Base-by-base conservation (phyloP, 2,329 filamentous ascomycete species). In the Fusarium sp. region DNA sequence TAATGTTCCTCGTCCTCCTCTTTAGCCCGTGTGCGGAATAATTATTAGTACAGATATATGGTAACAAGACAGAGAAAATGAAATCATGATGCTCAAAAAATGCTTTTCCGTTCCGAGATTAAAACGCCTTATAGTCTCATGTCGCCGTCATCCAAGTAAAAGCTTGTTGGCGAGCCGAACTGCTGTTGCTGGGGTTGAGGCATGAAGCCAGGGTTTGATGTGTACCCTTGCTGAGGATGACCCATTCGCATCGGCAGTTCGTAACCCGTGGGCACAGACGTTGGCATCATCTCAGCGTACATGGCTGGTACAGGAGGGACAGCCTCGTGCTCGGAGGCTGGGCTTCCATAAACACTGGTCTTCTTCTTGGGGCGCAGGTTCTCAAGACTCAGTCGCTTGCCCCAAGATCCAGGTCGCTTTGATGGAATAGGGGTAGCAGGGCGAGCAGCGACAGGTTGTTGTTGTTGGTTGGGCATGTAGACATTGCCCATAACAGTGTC, bases 361-460 rank as follows among this genome's bases (percentile, higher is more conserved):
- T 79, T 78, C 74, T 80, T 80, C 66, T 74, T 74, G 6, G 79
- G 78, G 9, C 78, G 77, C 26, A 80, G 62, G 59, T 75, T 78
- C 62, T 81, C 79, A 64, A 81, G 77, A 67, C 76, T 79, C 23
- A 79, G 72, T 31, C 79, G 71, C 50, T 79, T 77, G 15, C 77
- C 76, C 79, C 79, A 81, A 6, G 79, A 80, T 28, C 76, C 79
- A 23, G 79, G 79, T 56, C 79, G 75, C 62, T 81, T 81, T 56
- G 79, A 74, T 3, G 79, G 79, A 15, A 78, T 77, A 8, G 79
- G 79, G 20, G 79, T 81, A 7, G 77, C 79, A 8, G 79, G 79
- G 8, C 79, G 77, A 31, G 71, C 65, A 20, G 75, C 70, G 3
- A 74, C 75, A 4, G 76, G 68, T 28, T 67, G 40, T 56, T 67